Evolutionary conservation across 192 early-diverging fungal genomes (phyloP).

Genomic region (Geranomyces michiganensis): DNA sequence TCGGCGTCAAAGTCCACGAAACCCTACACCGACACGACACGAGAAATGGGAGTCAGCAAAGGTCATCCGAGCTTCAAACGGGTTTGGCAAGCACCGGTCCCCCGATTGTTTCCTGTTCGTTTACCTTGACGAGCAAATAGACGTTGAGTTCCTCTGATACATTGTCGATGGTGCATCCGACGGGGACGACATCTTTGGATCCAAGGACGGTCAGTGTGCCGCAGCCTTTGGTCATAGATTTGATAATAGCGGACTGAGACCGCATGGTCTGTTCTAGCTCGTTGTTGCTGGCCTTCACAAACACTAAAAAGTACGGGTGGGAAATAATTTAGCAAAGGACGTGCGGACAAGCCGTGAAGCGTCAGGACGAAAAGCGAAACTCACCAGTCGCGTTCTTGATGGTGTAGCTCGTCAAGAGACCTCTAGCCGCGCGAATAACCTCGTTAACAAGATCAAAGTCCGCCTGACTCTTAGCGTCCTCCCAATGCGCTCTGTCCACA

Average conservation of each 20-base stretch:
- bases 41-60: too few relatives aligned
- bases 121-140: constrained; percentile 67
- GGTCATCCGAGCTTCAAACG: too few relatives aligned
- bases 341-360: too few relatives aligned
- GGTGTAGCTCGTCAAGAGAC: constrained; percentile 76
- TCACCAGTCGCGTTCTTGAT: constrained; percentile 70
- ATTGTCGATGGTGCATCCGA: constrained; percentile 75
- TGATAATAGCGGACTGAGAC: constrained; percentile 66
- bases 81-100: too few relatives aligned
- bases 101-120: not conserved
- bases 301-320: constrained; percentile 51
- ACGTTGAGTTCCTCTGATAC: constrained; percentile 73
- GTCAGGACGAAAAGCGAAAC: constrained; percentile 1
- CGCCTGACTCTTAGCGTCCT: constrained; percentile 68
- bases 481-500: constrained; percentile 41
- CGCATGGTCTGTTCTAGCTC: constrained; percentile 53
- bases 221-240: constrained; percentile 73
- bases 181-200: constrained; percentile 61
- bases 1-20: constrained; percentile 83
- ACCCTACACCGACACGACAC: constrained; percentile 44
- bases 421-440: constrained; percentile 76
- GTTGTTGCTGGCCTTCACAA: constrained; percentile 55
- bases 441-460: constrained; percentile 81
- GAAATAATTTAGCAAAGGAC: not conserved
- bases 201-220: constrained; percentile 67